These are phyloP conservation scores for Alternaria dauci DNA, from an alignment of 2,329 filamentous ascomycete species.

Conservation along the genomic window DNA sequence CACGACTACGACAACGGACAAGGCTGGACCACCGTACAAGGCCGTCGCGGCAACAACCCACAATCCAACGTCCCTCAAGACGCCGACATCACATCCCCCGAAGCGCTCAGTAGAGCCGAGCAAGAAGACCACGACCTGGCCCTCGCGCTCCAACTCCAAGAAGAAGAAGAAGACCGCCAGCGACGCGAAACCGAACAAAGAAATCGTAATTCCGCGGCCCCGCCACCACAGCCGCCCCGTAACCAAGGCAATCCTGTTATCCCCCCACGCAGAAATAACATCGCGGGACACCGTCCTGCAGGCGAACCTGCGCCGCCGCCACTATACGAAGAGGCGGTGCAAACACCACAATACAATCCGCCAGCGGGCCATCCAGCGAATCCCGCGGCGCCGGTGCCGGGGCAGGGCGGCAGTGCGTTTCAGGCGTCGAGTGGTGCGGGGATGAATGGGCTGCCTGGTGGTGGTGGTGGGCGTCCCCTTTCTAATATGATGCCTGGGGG, in stretches of 20 bases:
- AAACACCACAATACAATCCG: constrained; percentile 63
- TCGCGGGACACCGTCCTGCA: constrained; percentile 47
- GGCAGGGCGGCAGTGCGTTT: constrained; percentile 36
- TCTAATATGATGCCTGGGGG: constrained; percentile 19
- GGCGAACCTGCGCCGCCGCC: constrained; percentile 67
- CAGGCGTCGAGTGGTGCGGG: constrained; percentile 21
- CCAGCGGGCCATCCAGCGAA: constrained; percentile 57
- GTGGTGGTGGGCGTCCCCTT: too few species aligned
- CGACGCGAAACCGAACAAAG: constrained; percentile 67
- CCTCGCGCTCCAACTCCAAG: constrained; percentile 88
- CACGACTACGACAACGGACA: constrained; percentile 47
- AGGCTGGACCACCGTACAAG: constrained; percentile 66
- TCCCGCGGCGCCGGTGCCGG: constrained; percentile 41
- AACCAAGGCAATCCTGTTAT: constrained; percentile 54
- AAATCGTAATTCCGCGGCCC: constrained; percentile 63
- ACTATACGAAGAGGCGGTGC: constrained; percentile 71
- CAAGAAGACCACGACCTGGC: constrained; percentile 86
- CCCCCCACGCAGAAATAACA: constrained; percentile 54
- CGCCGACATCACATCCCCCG: constrained; percentile 35
- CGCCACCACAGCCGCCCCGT: constrained; percentile 50
- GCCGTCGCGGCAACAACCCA: constrained; percentile 42
- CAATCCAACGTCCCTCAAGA: constrained; percentile 21
- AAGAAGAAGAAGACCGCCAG: constrained; percentile 87
- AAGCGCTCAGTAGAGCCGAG: constrained; percentile 64
- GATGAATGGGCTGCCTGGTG: constrained; percentile 22